These are phyloP conservation scores for Tetragonia tetragonoides DNA, from an alignment of 148 eudicot genomes.

Conservation along the genomic window DNA sequence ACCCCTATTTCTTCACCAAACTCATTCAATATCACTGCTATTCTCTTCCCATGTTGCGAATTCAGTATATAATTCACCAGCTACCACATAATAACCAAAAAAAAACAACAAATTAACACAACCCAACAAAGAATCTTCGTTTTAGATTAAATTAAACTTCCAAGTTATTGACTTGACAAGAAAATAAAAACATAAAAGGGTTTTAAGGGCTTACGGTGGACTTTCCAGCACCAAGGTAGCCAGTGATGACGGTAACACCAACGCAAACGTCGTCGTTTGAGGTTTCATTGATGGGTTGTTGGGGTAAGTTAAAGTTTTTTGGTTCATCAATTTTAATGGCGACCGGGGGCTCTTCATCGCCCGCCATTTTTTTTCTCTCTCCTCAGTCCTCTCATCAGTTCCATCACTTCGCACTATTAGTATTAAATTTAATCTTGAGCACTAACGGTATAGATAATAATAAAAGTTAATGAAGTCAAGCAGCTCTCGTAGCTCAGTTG, in stretches of 20 bases:
- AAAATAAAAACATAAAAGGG: no score
- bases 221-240: conserved; percentile 95
- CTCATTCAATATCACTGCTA: conserved; percentile 91
- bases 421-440: no score
- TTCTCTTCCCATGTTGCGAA: conserved; percentile 82
- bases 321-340: conserved; percentile 50
- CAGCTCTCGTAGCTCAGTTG: no score
- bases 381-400: neutral
- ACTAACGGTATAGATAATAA: no score
- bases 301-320: conserved; percentile 7
- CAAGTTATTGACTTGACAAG: neutral
- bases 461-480: no score
- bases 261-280: conserved; percentile 41
- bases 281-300: conserved; percentile 17
- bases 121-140: no score
- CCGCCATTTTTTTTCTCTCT: conserved; percentile 40
- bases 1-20: conserved; percentile 97
- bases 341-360: conserved; percentile 72
- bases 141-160: no score
- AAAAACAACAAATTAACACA: neutral
- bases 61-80: conserved; percentile 81
- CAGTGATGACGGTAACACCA: conserved; percentile 92
- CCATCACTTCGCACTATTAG: no score
- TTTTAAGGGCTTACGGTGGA: conserved; percentile 60
- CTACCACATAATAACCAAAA: conserved; percentile 23